Conservation (phyloP, 768 basidiomycete genomes). For the Serendipita indica region DNA sequence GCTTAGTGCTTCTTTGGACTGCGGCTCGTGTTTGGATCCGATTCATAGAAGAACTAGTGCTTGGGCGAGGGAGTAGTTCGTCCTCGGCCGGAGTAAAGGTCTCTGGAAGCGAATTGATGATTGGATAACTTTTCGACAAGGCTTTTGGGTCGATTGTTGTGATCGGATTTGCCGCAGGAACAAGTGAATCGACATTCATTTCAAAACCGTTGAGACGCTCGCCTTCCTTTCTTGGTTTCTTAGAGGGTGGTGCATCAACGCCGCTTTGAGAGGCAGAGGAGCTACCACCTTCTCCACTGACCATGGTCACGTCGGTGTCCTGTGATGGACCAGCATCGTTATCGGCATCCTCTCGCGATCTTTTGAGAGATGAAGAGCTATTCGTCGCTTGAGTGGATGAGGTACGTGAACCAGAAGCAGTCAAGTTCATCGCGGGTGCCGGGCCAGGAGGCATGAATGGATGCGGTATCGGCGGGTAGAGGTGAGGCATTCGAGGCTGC, state of each 20-base stretch:
- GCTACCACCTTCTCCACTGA: conserved; percentile 34
- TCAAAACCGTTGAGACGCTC: neutral
- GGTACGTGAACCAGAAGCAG: conserved; percentile 14
- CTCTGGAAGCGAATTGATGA: neutral
- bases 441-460: conserved; percentile 33
- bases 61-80: neutral
- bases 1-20: conserved; percentile 35
- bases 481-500: conserved; percentile 36
- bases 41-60: neutral
- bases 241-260: conserved; percentile 14
- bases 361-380: conserved; percentile 27
- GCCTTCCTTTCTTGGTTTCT: conserved; percentile 7
- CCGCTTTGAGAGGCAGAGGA: conserved; percentile 26
- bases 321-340: neutral
- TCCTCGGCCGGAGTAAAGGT: neutral
- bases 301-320: conserved; percentile 5
- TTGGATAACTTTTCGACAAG: neutral
- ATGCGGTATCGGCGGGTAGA: conserved; percentile 30
- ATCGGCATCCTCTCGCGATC: conserved; percentile 9
- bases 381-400: conserved; percentile 16
- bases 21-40: conserved; percentile 22
- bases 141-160: conserved; percentile 5
- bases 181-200: neutral
- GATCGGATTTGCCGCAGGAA: neutral
- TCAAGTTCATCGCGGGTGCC: conserved; percentile 27